Conservation (phyloP, 2,329 filamentous ascomycete species). For the Nectriaceae sp. region DNA sequence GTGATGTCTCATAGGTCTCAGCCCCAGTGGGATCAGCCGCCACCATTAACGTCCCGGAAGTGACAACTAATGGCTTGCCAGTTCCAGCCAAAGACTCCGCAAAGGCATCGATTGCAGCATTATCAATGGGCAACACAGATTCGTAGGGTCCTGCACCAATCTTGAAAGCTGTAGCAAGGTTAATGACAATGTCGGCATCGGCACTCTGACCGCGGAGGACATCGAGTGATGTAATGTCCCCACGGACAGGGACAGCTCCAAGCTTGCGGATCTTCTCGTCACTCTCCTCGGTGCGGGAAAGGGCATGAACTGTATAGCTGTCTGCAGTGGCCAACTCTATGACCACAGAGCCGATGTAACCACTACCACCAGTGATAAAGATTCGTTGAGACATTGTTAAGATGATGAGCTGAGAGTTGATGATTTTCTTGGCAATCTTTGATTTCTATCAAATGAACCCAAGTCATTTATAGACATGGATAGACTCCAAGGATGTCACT, state of each 20-base stretch:
- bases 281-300: conserved; percentile 39
- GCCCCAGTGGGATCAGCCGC: conserved; percentile 26
- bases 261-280: conserved; percentile 38
- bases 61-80: conserved; percentile 36
- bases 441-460: too few relatives aligned
- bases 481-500: too few relatives aligned
- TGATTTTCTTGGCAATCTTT: too few relatives aligned
- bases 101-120: conserved; percentile 39
- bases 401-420: too few relatives aligned
- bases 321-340: conserved; percentile 36
- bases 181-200: conserved; percentile 45
- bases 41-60: conserved; percentile 32
- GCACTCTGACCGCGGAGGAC: conserved; percentile 39
- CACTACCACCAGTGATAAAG: conserved; percentile 44
- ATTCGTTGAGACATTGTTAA: background rate
- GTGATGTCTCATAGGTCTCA: conserved; percentile 29
- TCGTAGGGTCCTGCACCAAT: conserved; percentile 6
- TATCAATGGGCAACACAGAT: conserved; percentile 31
- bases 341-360: conserved; percentile 41
- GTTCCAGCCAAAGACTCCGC: conserved; percentile 34
- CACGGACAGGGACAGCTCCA: conserved; percentile 42
- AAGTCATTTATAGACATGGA: too few relatives aligned
- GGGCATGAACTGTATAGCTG: conserved; percentile 43
- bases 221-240: conserved; percentile 40
- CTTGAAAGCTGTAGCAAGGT: conserved; percentile 38